Evolutionary conservation across 495 filamentous ascomycete species (phyloP).

Genomic region (Xylaria bambusicola): DNA sequence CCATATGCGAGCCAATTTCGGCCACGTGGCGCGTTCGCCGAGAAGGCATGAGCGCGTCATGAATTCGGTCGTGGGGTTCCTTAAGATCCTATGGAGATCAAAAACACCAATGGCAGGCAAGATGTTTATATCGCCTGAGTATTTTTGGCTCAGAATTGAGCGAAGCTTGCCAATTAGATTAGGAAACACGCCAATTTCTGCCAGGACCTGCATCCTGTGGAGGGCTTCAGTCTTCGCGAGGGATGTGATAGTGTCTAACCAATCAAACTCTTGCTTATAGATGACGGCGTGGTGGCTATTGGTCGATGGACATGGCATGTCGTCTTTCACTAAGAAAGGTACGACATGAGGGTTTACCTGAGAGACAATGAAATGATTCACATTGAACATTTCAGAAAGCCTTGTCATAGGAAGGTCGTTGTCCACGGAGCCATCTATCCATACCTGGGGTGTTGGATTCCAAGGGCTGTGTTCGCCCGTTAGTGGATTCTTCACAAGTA

Average conservation of each 20-base stretch:
- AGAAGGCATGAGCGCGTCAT: conserved; percentile 74
- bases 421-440: conserved; percentile 93
- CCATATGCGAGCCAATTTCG: conserved; percentile 75
- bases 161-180: conserved; percentile 76
- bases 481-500: conserved; percentile 83
- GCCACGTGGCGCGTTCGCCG: conserved; percentile 89
- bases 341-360: conserved; percentile 95
- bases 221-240: conserved; percentile 80
- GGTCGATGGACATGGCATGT: conserved; percentile 49
- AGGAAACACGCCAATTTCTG: conserved; percentile 82
- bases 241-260: conserved; percentile 69
- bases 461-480: conserved; percentile 78
- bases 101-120: conserved; percentile 74
- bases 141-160: conserved; percentile 84
- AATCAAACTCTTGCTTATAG: conserved; percentile 44
- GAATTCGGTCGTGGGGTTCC: conserved; percentile 88
- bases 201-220: conserved; percentile 77
- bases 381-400: conserved; percentile 93
- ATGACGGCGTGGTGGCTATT: conserved; percentile 44
- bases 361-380: conserved; percentile 97
- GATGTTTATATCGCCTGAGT: conserved; percentile 95
- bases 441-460: conserved; percentile 80
- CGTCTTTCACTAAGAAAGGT: conserved; percentile 78
- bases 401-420: conserved; percentile 92
- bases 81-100: conserved; percentile 75